phyloP scores from a whole-genome alignment of 108 stramenopile genomes.

The Nitzschia sp. region DNA sequence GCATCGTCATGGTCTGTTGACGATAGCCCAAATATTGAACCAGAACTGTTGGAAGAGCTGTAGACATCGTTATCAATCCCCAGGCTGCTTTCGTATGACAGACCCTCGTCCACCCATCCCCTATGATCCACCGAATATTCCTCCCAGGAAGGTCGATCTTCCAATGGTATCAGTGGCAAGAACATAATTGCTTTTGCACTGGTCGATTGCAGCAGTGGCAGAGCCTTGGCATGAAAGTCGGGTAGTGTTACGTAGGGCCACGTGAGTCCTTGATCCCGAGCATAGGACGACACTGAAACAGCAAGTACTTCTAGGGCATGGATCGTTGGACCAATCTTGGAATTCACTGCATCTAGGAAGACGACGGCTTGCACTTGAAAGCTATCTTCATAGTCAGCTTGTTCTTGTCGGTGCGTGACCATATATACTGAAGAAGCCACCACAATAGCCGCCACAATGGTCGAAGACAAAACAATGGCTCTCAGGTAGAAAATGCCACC shows the following conservation, averaged over 20 bases:
- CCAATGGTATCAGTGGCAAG: slow-evolving; percentile 1
- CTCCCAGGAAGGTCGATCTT: slow-evolving; percentile 15
- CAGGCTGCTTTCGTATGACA: background rate
- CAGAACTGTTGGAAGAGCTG: no score
- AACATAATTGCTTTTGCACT: background rate
- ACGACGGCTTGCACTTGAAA: background rate
- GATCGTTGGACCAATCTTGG: background rate
- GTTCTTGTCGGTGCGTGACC: background rate
- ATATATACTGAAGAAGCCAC: background rate
- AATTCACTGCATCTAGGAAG: background rate
- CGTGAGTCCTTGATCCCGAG: background rate
- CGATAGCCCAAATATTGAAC: no score
- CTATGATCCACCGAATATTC: slow-evolving; percentile 8
- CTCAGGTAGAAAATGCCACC: background rate
- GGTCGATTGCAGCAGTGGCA: background rate
- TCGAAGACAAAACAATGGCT: background rate
- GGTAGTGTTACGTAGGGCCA: slow-evolving; percentile 12
- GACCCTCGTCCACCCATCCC: slow-evolving; percentile 14
- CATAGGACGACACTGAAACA: background rate
- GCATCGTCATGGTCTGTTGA: no score
- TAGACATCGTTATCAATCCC: background rate
- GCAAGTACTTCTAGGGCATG: background rate
- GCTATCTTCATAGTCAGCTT: background rate
- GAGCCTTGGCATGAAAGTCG: slow-evolving; percentile 8
- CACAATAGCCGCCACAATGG: background rate